These are phyloP conservation scores for Colletotrichum godetiae DNA, from an alignment of 2,329 filamentous ascomycete species.

Conservation along the genomic window DNA sequence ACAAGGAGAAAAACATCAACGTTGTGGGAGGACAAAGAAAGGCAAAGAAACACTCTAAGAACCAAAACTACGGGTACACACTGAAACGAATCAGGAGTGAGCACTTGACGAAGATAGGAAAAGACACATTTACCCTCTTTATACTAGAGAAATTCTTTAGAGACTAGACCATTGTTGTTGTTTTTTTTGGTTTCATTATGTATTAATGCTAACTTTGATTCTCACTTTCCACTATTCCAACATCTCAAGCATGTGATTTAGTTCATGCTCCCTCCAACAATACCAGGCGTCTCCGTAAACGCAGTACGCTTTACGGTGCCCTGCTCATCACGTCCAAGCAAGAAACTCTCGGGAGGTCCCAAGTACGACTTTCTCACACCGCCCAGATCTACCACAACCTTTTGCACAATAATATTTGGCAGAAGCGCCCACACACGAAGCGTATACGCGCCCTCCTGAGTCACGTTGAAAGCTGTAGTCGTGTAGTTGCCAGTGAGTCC, in stretches of 20 bases:
- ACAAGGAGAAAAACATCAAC: background rate
- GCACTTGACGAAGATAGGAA: background rate
- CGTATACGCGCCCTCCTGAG: constrained; percentile 57
- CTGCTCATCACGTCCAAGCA: constrained; percentile 52
- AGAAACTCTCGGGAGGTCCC: constrained; percentile 67
- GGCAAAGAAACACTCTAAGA: background rate
- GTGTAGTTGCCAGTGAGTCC: constrained; percentile 56
- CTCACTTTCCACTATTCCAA: background rate
- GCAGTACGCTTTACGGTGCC: constrained; percentile 51
- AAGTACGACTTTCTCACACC: constrained; percentile 66
- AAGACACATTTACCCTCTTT: background rate
- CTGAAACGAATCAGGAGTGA: background rate
- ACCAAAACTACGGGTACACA: background rate
- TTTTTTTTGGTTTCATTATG: background rate
- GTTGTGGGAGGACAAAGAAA: background rate
- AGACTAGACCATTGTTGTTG: background rate
- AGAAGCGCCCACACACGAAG: constrained; percentile 63
- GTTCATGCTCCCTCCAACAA: constrained; percentile 15
- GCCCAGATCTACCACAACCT: constrained; percentile 66
- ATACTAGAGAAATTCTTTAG: background rate
- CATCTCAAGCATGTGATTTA: background rate
- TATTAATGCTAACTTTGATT: background rate
- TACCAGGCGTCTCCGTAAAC: constrained; percentile 43
- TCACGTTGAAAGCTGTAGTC: constrained; percentile 55
- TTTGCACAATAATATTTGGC: constrained; percentile 65